Evolutionary conservation across 2,329 filamentous ascomycete species (phyloP), one percentile per base, ranked within the genome.

Genomic region (Cadophora luteo-olivacea): DNA sequence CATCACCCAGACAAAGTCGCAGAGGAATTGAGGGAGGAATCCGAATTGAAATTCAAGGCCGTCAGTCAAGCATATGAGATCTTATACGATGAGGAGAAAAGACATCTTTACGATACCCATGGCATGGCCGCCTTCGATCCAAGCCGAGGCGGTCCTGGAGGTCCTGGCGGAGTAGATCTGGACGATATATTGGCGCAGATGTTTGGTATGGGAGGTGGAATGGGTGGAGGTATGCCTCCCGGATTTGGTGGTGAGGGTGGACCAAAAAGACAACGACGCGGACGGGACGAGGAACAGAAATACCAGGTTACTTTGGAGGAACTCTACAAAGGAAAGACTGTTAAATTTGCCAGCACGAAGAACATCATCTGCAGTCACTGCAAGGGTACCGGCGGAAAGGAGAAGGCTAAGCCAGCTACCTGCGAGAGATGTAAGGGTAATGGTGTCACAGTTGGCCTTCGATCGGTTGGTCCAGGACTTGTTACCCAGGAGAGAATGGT

Each of bases 251-350:
- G 74, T 45, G 75, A 77, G 24, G 79, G 77, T 41, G 84, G 86
- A 3, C 87, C 88, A 12, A 84, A 84, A 72, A 84, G 86, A 73
- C 89, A 90, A 29, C 85, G 90, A 69, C 91, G 89, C 75, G 94
- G 95, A 57, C 89, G 87, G 64, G 90, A 94, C 74, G 95, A 97
- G 80, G 91, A 97, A 79, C 93, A 97, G 76, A 88, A 93, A 75
- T 98, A 99, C 82, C 90, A 94, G 79, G 92, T 98, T 68, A 92
- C 89, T 1, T 83, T 99, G 69, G 96, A 98, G 80, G 96, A 99
- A 81, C 85, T 99, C 38, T 99, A 98, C 86, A 97, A 97, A 83
- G 96, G 96, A 76, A 97, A 98, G 85, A 97, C 96, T 0, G 96
- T 97, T 78, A 96, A 97, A 82, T 97, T 99, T 79, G 90, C 93